These are phyloP conservation scores for Corrigiola litoralis DNA, from an alignment of 179 eudicot species.

Conservation along the genomic window DNA sequence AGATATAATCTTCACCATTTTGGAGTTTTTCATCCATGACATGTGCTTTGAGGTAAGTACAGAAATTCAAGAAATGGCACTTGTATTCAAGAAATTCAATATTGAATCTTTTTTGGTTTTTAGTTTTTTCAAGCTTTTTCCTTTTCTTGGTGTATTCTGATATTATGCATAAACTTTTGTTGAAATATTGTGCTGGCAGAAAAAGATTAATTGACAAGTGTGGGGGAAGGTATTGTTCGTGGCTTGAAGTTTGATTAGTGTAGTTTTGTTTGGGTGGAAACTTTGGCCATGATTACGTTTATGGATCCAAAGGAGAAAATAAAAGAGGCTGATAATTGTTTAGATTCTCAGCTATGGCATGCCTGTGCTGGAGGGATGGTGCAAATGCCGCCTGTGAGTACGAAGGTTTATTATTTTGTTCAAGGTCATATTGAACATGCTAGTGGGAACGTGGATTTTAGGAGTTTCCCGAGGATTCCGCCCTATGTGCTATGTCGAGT, in stretches of 20 bases:
- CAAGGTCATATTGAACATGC: slow-evolving; percentile 93
- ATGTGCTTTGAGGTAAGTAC: slow-evolving; percentile 18
- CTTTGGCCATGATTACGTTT: slow-evolving; percentile 52
- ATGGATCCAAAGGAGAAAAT: slow-evolving; percentile 57
- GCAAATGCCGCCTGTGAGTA: slow-evolving; percentile 58
- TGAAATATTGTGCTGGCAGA: slow-evolving; percentile 1
- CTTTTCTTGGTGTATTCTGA: background rate
- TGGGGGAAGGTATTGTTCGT: slow-evolving; percentile 7
- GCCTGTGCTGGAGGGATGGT: slow-evolving; percentile 99
- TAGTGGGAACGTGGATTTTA: slow-evolving; percentile 46
- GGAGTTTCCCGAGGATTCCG: slow-evolving; percentile 49
- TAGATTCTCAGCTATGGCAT: slow-evolving; percentile 92
- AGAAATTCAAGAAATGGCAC: too few relatives aligned
- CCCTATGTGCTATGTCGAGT: slow-evolving; percentile 56
- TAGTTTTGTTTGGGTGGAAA: background rate
- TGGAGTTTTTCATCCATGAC: slow-evolving; percentile 14
- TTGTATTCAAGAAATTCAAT: too few relatives aligned
- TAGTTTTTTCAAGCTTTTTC: background rate
- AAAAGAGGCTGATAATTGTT: slow-evolving; percentile 49
- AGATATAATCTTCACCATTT: background rate
- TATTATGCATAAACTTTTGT: slow-evolving; percentile 5
- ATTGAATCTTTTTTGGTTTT: too few relatives aligned
- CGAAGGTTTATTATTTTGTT: slow-evolving; percentile 73
- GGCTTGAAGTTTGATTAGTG: slow-evolving; percentile 20
- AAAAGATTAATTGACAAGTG: slow-evolving; percentile 12